Base-by-base conservation (phyloP, 805 yeast species). In the Sungouiozyma intestinalis region DNA sequence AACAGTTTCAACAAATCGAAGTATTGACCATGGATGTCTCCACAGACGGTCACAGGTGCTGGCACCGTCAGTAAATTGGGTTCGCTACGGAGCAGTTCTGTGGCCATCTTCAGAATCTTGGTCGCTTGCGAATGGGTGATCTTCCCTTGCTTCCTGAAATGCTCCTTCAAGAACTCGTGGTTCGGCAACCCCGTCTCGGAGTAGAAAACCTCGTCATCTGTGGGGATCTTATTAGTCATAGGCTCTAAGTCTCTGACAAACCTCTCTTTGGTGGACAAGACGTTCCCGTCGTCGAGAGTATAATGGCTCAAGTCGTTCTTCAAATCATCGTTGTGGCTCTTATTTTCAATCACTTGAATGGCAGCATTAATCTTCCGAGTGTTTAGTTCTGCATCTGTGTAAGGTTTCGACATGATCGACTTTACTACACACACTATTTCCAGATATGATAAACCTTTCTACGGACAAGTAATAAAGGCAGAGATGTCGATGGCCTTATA, bases 11-110 rank as follows among this genome's bases (percentile, higher is more conserved):
- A 71, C 51, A 90, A 69, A 62, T 90, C 98, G 60, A 74, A 88
- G 60, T 76, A 86, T 62, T 90, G 97, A 15, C 98, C 98, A 63
- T 90, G 97, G n/a, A 88, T 74, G 63, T 90, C 97, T 43, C 98
- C 98, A 66, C 97, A 87, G 2, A 90, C 87, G 0, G 95, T 88
- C 2, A 90, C 85, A 1, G 97, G 98, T 0, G 96, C 94, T 2
- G 87, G 88, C 2, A 92, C 82, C 16, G 72, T 71, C 40, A 90
- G 66, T 51, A 90, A 58, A 53, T 84, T 90, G 4, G 95, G 94
- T 55, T 90, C 97, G 33, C 63, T 58, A 13, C 71, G 58, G 43
- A 92, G 69, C 6, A 79, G 59, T 17, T 67, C 68, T 0, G 87
- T 78, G 7, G 94, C 94, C 61, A 67, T 69, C 16, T 66, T 57